Evolutionary conservation across 192 early-diverging fungal genomes (phyloP).

Genomic region (Entomortierella lignicola): DNA sequence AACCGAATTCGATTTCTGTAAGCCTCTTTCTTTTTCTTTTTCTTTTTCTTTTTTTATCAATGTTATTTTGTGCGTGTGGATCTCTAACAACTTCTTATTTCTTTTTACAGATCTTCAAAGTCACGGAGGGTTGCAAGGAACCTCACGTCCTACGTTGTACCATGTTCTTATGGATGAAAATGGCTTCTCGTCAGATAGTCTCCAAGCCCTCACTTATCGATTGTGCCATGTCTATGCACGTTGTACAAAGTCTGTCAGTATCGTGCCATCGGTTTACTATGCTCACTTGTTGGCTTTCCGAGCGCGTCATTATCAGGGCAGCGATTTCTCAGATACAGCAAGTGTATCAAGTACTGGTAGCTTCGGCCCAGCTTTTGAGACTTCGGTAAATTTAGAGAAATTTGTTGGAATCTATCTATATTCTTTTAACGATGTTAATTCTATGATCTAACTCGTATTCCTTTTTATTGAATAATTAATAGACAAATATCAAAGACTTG

Average conservation of each 20-base stretch:
- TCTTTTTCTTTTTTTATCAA: not conserved
- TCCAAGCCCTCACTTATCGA: slow-evolving; percentile 86
- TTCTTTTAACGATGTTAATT: not conserved
- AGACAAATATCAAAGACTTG: slow-evolving; percentile 19
- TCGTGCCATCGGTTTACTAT: slow-evolving; percentile 63
- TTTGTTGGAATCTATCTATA: too few species aligned
- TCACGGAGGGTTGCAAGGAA: slow-evolving; percentile 91
- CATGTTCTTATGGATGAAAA: slow-evolving; percentile 88
- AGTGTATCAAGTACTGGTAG: slow-evolving; percentile 15
- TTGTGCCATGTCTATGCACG: slow-evolving; percentile 89
- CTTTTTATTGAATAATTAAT: not conserved
- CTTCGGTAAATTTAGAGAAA: slow-evolving; percentile 10
- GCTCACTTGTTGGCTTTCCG: slow-evolving; percentile 55
- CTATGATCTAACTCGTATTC: not conserved
- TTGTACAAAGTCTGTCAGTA: slow-evolving; percentile 85
- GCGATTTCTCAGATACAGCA: slow-evolving; percentile 21
- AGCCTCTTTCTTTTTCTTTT: not conserved
- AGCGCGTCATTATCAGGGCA: slow-evolving; percentile 47
- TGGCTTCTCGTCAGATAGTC: slow-evolving; percentile 71
- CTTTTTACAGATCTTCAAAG: slow-evolving; percentile 76
- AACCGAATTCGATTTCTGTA: slow-evolving; percentile 79
- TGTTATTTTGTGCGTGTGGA: slow-evolving; percentile 1
- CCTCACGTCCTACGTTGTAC: slow-evolving; percentile 91
- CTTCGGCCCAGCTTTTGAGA: slow-evolving; percentile 7
- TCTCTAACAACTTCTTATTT: not conserved